Evolutionary conservation across 768 basidiomycete species (phyloP).

Genomic region (Auricularia sp.): DNA sequence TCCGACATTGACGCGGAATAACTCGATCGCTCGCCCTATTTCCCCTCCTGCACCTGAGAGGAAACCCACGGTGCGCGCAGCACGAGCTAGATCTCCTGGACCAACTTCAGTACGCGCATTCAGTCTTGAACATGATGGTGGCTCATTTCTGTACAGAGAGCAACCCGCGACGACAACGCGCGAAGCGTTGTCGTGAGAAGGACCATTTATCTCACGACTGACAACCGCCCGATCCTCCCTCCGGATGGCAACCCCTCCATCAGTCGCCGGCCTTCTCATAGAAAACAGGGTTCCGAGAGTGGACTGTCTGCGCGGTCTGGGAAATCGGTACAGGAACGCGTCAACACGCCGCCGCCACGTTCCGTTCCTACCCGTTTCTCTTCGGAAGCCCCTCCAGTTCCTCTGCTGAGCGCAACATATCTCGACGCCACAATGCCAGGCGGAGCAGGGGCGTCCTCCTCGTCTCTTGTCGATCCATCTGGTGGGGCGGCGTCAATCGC

Average conservation of each 20-base stretch:
- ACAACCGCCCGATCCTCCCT: background rate
- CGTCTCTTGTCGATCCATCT: constrained; percentile 1
- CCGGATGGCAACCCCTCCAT: background rate
- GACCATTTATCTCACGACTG: constrained; percentile 34
- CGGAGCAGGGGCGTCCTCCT: background rate
- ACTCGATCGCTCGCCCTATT: constrained; percentile 18
- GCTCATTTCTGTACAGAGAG: background rate
- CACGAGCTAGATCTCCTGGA: background rate
- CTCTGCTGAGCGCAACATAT: constrained; percentile 14
- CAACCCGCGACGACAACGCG: constrained; percentile 3
- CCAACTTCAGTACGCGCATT: background rate
- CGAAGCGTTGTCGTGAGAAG: constrained; percentile 45
- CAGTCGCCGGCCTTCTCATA: constrained; percentile 1
- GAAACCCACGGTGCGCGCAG: background rate
- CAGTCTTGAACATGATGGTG: background rate
- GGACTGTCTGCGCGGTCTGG: constrained; percentile 32
- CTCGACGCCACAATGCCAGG: background rate
- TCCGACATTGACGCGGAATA: constrained; percentile 34
- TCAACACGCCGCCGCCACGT: constrained; percentile 77
- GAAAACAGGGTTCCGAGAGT: constrained; percentile 41
- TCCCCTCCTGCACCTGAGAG: background rate
- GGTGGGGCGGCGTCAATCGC: background rate
- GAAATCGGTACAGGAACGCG: constrained; percentile 72
- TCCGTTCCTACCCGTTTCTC: constrained; percentile 58
- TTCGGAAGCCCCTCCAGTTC: constrained; percentile 59